Percentiles rank a stretch among this genome's conserved stretches.
Conservation (phyloP, 768 basidiomycete genomes). For the Auricularia heimuer region DNA sequence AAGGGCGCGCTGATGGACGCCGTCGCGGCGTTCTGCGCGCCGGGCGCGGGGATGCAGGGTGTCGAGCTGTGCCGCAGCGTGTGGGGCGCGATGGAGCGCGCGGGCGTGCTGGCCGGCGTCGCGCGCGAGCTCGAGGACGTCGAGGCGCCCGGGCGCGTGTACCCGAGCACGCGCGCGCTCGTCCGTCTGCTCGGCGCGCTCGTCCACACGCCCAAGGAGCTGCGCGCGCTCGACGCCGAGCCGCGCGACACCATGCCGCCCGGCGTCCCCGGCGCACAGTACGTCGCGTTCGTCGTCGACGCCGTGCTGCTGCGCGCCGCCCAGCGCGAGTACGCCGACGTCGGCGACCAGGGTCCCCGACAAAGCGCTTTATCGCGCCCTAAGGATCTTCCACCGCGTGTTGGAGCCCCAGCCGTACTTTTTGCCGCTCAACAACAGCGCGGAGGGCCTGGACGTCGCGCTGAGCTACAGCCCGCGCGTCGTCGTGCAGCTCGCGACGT, state of each 20-base stretch:
- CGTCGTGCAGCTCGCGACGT: conserved; percentile 74
- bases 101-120: conserved; percentile 76
- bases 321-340: conserved; percentile 57
- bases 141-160: conserved; percentile 66
- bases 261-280: conserved; percentile 37
- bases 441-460: conserved; percentile 52
- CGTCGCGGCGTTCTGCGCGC: conserved; percentile 71
- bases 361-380: conserved; percentile 65
- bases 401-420: conserved; percentile 84
- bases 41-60: conserved; percentile 62
- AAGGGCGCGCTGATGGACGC: conserved; percentile 80
- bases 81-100: conserved; percentile 76
- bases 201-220: conserved; percentile 71
- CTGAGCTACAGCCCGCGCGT: conserved; percentile 59
- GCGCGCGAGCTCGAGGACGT: conserved; percentile 83
- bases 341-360: conserved; percentile 48
- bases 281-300: conserved; percentile 76
- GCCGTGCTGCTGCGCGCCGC: conserved; percentile 49
- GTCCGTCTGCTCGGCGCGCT: conserved; percentile 71
- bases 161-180: conserved; percentile 80
- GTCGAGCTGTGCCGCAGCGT: conserved; percentile 75
- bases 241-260: conserved; percentile 71
- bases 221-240: conserved; percentile 47
- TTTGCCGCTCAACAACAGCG: conserved; percentile 50
- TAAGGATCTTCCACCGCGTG: conserved; percentile 72